Evolutionary conservation across 1,139 yeast species (phyloP), one percentile per base, ranked within the genome.

Genomic region (Neolecta irregularis): DNA sequence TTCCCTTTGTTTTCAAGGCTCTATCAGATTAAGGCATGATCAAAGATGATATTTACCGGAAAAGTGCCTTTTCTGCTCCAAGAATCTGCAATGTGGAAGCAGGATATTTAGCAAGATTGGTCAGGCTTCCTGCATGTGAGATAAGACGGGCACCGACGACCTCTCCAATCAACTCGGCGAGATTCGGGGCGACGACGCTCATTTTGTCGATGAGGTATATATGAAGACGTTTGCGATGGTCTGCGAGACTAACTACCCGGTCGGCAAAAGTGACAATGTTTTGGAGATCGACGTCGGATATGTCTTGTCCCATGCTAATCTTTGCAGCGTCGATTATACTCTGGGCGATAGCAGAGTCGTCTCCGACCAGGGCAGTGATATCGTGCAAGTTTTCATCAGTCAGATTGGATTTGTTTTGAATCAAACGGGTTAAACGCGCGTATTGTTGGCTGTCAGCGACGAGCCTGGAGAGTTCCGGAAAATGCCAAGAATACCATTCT

Each of bases 401-500:
- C 52, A 88, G 66, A 39, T 81, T 69, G 41, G 83, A 65, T 67
- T 91, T 91, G 64, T 88, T 93, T 62, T 74, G 72, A 56, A 88
- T 80, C 61, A 68, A 68, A 46, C 83, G 64, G 44, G 83, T 81
- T 47, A 85, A 69, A 58, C 69, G 74, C 30, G 62, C 59, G 57
- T 73, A 85, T 37, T 93, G 93, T 53, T 80, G 91, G 48, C 93
- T 85, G 61, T 88, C 98, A 49, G 80, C 74, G 49, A 85, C 83
- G 56, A 88, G 81, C 69, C 88, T 88, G 54, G 94, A 94, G 71
- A 88, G 72, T 64, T 88, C 99, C 30, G 99, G 99, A 74, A 88
- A 91, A 60, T 88, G 99, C 99, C 99, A 88, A 47, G 98, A 96
- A 63, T 91, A 88, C 99, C 99, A 88, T 65, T 88, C 99, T 65